Evolutionary conservation across 345 rosid species (phyloP), one percentile per base, ranked within the genome.

Genomic region (Aquilaria malaccensis): DNA sequence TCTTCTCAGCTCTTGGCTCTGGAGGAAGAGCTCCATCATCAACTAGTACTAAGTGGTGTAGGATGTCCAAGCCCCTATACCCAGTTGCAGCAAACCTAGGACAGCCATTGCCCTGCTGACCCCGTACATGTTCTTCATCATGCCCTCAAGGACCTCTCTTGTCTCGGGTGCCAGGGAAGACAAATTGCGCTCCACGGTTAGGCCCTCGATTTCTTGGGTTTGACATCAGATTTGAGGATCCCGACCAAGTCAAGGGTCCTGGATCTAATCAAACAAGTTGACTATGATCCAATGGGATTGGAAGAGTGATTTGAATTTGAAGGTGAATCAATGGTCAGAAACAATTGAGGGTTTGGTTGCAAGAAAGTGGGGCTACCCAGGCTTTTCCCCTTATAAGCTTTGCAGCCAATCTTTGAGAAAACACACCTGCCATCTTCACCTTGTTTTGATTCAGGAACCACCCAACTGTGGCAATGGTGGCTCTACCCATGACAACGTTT

Each of bases 161-260:
- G 95, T 94, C 83, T 90, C 97, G 30, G 81, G 81, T 11, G 85
- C 97, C 60, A 90, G 55, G 10, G 86, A 72, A 4, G 99, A 90
- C 52, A 83, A 61, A 69, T 94, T 96, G 5, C 97, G 83, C 49
- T 90, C 97, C 22, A 86, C 96, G 0, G 99, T 94, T 1, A 96
- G 95, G 0, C 97, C 99, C 65, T 88, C 95, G 70, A 94, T 87
- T 72, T 94, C 97, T 61, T 87, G 99, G 74, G 62, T 29, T 66
- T 59, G 78, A 52, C 62, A 61, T 52, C 7, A 59, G 62, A 30
- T 11, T 33, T n/a, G 47, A 10, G 48, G 14, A 13, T 50, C 31
- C 10, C 9, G 31, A 7, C 33, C 15, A 58, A 58, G 43, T 6
- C 7, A 10, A 0, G 59, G 15, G 12, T 30, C 11, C 45, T 14